Evolutionary conservation across 805 yeast genomes (phyloP), one percentile per base, ranked within the genome.

Genomic region (Candida coquimbonensis): DNA sequence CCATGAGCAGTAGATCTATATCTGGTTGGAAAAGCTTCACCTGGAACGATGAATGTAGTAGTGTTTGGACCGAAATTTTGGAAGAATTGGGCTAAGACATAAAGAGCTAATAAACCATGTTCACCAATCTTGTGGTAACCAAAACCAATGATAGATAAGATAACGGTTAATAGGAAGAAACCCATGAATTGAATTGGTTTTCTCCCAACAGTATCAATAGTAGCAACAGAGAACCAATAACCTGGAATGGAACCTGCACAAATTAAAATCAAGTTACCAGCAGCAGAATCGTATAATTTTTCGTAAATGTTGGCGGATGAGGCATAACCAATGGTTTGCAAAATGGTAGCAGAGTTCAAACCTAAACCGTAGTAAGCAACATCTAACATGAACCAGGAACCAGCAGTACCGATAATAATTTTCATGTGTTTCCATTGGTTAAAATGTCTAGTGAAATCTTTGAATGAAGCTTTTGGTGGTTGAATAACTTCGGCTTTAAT

Each of bases 171-270:
- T 44, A 86, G 60, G 53, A 75, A 49, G 73, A 88, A 88, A 58
- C 96, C 95, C 60, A 69, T 71, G 21, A 87, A 49, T 72, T 89
- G 96, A 52, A 88, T 70, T 52, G 89, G 80, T 68, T 83, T 87
- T 75, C 96, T 81, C 59, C 96, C 96, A 55, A 88, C 57, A 35
- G 69, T 73, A 68, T 88, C 96, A 49, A 88, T 64, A 40, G 91
- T 81, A 43, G 88, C 88, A 56, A 83, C 87, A 31, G 91, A 64
- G 50, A 75, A 70, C 96, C 96, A 88, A 70, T 88, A 88, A 62
- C 96, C 96, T 58, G 96, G 96, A 67, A 88, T 78, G 39, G 93
- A 77, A 74, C 97, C 96, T 47, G 97, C 97, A 77, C 95, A 87
- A 52, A 88, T 80, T 65, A 88, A 76, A 69, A 88, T 88, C 74